phyloP scores from a whole-genome alignment of 2,329 filamentous ascomycete genomes.

The Davidsoniella eucalypti region DNA sequence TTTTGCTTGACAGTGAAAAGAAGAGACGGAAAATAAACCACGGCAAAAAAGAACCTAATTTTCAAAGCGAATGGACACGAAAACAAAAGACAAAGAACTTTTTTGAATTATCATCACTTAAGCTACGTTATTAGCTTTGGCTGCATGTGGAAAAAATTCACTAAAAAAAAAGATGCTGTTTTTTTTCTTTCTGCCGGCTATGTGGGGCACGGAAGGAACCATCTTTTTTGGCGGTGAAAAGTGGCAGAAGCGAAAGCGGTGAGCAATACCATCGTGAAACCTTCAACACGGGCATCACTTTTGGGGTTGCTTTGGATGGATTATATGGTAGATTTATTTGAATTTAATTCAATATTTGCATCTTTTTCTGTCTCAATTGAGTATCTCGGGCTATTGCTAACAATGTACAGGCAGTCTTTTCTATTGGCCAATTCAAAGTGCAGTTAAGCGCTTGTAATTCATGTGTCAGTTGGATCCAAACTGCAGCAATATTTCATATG shows the following conservation, averaged over 20 bases:
- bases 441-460: no score
- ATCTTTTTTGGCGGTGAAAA: conserved; percentile 30
- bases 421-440: no score
- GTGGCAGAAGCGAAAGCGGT: conserved; percentile 22
- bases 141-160: background rate
- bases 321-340: no score
- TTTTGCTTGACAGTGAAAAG: background rate
- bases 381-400: no score
- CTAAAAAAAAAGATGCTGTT: background rate
- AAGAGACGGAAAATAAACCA: background rate
- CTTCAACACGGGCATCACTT: background rate
- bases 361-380: no score
- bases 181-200: conserved; percentile 10
- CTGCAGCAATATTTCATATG: no score
- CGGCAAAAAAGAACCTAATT: background rate
- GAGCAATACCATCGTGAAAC: background rate
- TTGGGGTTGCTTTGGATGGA: no score
- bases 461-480: no score
- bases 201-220: conserved; percentile 7
- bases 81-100: background rate
- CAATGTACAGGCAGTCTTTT: no score
- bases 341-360: no score
- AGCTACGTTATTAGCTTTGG: no score
- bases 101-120: no score
- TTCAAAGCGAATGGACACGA: background rate